Conservation (phyloP, 2,329 filamentous ascomycete genomes). For the Pseudogymnoascus sp. region DNA sequence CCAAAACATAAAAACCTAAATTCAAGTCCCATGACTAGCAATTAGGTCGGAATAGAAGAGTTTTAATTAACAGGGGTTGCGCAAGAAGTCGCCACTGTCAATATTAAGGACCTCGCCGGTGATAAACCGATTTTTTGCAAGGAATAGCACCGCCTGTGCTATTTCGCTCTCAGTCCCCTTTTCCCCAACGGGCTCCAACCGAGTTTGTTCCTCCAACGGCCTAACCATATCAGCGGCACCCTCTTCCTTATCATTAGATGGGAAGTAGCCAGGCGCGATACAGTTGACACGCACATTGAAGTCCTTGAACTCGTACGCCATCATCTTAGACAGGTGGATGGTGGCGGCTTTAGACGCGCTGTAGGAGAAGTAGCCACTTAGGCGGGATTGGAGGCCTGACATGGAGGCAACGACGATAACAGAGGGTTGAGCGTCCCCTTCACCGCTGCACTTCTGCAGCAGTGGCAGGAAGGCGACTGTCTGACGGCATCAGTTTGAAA, state of each 20-base stretch:
- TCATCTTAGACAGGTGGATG: constrained; percentile 46
- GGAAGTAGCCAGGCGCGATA: constrained; percentile 49
- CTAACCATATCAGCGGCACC: constrained; percentile 33
- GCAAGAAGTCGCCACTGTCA: constrained; percentile 36
- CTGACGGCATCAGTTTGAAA: background rate
- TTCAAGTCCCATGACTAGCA: too few species aligned
- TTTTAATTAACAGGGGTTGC: background rate
- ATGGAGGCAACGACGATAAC: constrained; percentile 24
- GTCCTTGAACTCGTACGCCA: constrained; percentile 43
- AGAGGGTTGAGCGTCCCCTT: constrained; percentile 19
- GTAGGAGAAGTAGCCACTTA: constrained; percentile 23
- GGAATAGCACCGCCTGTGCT: constrained; percentile 46
- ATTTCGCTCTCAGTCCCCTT: constrained; percentile 51
- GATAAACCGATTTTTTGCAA: constrained; percentile 35
- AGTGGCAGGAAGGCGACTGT: constrained; percentile 54
- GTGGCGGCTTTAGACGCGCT: constrained; percentile 40
- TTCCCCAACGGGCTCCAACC: constrained; percentile 30
- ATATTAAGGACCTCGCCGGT: constrained; percentile 36
- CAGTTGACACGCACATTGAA: constrained; percentile 47
- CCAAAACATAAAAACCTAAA: too few species aligned
- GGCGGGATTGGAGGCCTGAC: constrained; percentile 22
- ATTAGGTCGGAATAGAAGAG: background rate
- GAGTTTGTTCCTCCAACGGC: background rate
- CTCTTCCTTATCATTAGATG: constrained; percentile 44
- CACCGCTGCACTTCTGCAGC: constrained; percentile 45